Evolutionary conservation across 768 basidiomycete genomes (phyloP).

Genomic region (Atractiella rhizophila): DNA sequence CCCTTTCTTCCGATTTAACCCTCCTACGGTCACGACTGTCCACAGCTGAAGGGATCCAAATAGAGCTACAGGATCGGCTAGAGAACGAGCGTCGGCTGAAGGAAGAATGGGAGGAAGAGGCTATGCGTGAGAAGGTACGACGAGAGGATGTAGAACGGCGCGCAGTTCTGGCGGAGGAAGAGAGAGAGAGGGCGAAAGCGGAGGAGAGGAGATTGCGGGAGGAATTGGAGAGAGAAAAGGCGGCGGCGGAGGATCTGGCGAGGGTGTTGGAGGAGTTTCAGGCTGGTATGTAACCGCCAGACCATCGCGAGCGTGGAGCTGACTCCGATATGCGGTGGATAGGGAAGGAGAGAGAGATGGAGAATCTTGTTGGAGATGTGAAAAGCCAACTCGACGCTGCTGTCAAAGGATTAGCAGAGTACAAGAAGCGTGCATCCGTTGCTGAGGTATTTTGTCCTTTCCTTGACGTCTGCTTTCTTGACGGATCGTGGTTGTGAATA

Average conservation of each 20-base stretch:
- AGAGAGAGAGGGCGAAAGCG: conserved; percentile 33
- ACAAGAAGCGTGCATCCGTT: conserved; percentile 56
- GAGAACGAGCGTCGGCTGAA: too few species aligned
- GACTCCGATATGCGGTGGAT: too few species aligned
- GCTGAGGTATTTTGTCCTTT: conserved; percentile 67
- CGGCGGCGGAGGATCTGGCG: conserved; percentile 60
- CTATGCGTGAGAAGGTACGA: conserved; percentile 39
- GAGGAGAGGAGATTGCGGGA: conserved; percentile 17
- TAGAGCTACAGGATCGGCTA: neutral
- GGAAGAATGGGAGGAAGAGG: conserved; percentile 42
- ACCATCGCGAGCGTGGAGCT: too few species aligned
- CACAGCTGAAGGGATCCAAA: neutral
- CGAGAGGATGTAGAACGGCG: conserved; percentile 52
- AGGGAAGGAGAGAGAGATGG: too few species aligned
- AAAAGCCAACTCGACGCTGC: conserved; percentile 63
- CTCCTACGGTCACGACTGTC: conserved; percentile 19
- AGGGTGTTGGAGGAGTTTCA: conserved; percentile 90
- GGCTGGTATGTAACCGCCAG: too few species aligned
- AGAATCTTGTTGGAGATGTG: conserved; percentile 40
- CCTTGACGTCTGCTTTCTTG: too few species aligned
- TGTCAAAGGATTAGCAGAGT: conserved; percentile 63
- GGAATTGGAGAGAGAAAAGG: conserved; percentile 21
- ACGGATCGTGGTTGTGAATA: conserved; percentile 28
- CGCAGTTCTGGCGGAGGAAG: conserved; percentile 33
- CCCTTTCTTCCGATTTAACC: conserved; percentile 37